These are phyloP conservation scores for Pontederia crassipes DNA, from an alignment of 176 grass and related monocot genomes.

Conservation along the genomic window DNA sequence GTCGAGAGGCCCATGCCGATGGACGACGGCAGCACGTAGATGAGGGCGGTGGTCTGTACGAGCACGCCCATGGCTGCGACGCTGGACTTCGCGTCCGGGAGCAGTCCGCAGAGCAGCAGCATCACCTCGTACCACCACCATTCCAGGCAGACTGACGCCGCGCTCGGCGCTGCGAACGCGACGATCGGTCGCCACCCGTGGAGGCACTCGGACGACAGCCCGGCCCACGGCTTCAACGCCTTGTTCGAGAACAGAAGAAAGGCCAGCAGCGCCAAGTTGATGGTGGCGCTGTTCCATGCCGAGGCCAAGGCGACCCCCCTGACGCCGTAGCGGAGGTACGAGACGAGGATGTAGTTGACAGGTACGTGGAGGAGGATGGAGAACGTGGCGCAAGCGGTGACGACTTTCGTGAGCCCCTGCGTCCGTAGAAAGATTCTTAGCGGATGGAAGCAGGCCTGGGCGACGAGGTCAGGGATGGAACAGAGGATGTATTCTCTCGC, in stretches of 20 bases:
- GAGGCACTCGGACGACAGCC: neutral
- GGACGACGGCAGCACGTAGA: conserved; percentile 11
- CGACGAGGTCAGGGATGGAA: conserved; percentile 14
- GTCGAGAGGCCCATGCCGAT: conserved; percentile 16
- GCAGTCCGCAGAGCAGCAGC: conserved; percentile 12
- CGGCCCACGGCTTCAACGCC: conserved; percentile 5
- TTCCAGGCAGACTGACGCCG: conserved; percentile 12
- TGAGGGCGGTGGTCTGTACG: conserved; percentile 16
- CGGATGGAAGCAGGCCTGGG: conserved; percentile 11
- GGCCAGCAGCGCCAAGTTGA: conserved; percentile 3
- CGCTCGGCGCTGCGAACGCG: conserved; percentile 1
- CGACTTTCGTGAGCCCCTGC: neutral
- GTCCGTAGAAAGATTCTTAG: conserved; percentile 9
- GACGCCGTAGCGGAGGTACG: neutral
- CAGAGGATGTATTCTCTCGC: conserved; percentile 6
- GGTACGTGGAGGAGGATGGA: conserved; percentile 2
- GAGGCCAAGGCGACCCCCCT: conserved; percentile 13
- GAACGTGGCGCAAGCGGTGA: conserved; percentile 9
- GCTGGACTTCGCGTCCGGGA: conserved; percentile 4
- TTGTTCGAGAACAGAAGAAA: neutral
- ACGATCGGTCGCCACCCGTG: neutral
- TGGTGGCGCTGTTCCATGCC: neutral
- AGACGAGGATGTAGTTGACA: neutral
- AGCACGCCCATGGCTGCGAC: conserved; percentile 15
- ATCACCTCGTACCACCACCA: conserved; percentile 24